Evolutionary conservation across 176 grass and related monocot genomes (phyloP).

Genomic region (Eragrostis curvula): DNA sequence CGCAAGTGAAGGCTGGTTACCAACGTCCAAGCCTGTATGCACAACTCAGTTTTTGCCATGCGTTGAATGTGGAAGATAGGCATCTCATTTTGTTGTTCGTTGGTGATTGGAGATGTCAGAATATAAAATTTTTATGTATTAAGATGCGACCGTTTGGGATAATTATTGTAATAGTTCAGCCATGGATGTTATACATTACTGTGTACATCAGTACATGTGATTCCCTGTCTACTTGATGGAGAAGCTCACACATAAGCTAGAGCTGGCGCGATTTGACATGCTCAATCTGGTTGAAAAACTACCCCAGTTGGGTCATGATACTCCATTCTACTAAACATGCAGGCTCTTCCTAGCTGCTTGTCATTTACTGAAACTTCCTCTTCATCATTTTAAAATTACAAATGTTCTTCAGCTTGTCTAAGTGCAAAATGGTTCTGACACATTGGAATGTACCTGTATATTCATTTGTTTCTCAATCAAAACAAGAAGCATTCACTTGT

Average conservation of each 20-base stretch:
- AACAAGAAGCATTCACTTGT: not conserved
- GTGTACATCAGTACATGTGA: not conserved
- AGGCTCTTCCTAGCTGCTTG: not conserved
- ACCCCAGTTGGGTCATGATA: not conserved
- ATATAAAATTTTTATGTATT: not conserved
- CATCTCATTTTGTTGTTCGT: slow-evolving; percentile 5
- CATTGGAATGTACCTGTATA: no score
- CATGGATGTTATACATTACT: not conserved
- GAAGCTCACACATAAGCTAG: not conserved
- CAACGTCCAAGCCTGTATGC: not conserved
- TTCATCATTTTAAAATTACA: not conserved
- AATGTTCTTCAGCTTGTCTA: not conserved
- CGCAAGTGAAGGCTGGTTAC: not conserved
- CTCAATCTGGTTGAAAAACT: not conserved
- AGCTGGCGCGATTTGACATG: not conserved
- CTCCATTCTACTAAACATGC: no score
- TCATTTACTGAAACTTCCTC: not conserved
- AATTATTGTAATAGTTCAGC: not conserved
- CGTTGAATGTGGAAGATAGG: slow-evolving; percentile 12
- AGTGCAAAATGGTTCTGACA: not conserved
- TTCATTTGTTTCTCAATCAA: no score
- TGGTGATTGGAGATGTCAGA: not conserved
- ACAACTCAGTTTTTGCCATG: not conserved
- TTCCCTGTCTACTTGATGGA: not conserved
- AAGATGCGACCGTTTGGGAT: not conserved